A percentile compares a stretch with the other conserved stretches of the same genome.
Conservation (phyloP, 1,139 yeast species). For the Scheffersomyces segobiensis region DNA sequence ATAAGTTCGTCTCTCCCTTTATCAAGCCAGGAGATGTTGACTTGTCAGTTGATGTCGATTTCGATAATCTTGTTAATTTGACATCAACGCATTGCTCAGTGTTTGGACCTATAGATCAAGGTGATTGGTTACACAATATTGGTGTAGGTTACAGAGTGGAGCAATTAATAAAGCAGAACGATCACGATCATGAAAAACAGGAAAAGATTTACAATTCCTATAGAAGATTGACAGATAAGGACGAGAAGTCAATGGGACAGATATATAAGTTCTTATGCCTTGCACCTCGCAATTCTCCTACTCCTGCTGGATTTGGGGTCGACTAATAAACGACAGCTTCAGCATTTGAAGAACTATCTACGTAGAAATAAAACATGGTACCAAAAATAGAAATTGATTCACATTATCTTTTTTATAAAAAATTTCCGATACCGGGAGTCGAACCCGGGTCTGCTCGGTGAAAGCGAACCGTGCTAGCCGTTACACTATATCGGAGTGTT, state of each 20-base stretch:
- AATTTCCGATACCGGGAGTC: constrained; percentile 77
- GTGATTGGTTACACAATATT: constrained; percentile 74
- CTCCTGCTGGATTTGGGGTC: constrained; percentile 39
- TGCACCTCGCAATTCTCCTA: constrained; percentile 45
- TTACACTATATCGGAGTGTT: constrained; percentile 68
- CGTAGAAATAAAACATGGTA: background rate
- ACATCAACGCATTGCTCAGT: constrained; percentile 23
- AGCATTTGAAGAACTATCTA: too few relatives aligned
- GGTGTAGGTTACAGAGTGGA: constrained; percentile 76
- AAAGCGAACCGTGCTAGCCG: constrained; percentile 84
- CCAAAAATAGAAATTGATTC: too few relatives aligned
- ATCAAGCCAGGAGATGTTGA: constrained; percentile 77
- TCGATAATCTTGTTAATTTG: constrained; percentile 49
- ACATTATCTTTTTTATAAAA: constrained; percentile 3
- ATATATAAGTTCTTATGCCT: constrained; percentile 72
- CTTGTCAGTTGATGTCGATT: constrained; percentile 83
- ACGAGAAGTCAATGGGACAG: constrained; percentile 71
- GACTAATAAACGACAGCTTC: background rate
- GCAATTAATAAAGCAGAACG: constrained; percentile 41
- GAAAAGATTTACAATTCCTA: constrained; percentile 59
- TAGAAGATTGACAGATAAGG: constrained; percentile 62
- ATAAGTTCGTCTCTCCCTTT: constrained; percentile 78
- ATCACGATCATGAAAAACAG: constrained; percentile 32
- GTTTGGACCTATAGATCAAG: constrained; percentile 72
- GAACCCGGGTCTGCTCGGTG: constrained; percentile 85